Conservation (phyloP, 2,329 filamentous ascomycete species). For the Pseudocercospora pini-densiflorae region DNA sequence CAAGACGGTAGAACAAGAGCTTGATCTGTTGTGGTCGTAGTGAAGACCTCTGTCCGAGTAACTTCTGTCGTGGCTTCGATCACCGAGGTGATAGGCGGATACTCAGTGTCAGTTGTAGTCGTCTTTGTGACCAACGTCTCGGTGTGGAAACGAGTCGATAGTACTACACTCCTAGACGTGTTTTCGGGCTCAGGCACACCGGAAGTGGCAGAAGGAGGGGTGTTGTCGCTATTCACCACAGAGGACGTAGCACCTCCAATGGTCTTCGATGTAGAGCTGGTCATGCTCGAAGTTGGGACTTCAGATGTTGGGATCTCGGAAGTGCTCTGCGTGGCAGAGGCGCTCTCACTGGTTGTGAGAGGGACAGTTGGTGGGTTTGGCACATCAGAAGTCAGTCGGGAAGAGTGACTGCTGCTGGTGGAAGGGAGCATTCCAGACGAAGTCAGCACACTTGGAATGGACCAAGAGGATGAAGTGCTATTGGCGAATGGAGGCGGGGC, state of each 20-base stretch:
- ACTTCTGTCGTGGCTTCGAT: background rate
- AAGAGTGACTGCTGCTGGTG: background rate
- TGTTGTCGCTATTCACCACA: background rate
- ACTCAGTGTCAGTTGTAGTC: background rate
- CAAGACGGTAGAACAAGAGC: background rate
- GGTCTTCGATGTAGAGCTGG: background rate
- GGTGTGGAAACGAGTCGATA: background rate
- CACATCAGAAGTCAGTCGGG: background rate
- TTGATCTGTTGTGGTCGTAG: background rate
- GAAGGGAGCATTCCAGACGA: background rate
- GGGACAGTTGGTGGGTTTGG: background rate
- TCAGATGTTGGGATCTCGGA: background rate
- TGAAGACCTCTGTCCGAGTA: background rate
- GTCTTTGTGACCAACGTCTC: background rate
- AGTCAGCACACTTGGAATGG: background rate
- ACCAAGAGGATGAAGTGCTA: background rate
- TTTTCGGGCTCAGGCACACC: background rate
- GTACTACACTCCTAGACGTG: background rate
- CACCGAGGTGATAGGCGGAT: background rate
- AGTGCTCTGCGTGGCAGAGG: background rate
- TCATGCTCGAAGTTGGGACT: background rate
- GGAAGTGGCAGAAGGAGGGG: background rate
- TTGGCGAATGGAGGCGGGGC: background rate
- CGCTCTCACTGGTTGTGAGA: background rate
- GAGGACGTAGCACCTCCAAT: background rate